Evolutionary conservation across 2,329 filamentous ascomycete species (phyloP).

Genomic region (Botrytis byssoidea): DNA sequence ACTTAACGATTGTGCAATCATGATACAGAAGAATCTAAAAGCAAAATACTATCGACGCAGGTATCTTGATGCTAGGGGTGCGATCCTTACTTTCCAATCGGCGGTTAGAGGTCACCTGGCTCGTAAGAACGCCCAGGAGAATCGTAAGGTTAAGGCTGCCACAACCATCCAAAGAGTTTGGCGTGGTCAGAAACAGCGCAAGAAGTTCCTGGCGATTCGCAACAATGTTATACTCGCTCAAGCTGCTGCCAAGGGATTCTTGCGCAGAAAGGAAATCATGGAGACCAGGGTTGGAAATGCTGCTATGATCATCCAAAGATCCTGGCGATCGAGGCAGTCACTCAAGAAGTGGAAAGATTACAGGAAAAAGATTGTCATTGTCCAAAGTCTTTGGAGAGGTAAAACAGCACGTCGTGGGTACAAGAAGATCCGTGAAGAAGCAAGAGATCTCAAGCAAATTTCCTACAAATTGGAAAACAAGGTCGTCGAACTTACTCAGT

Average conservation of each 20-base stretch:
- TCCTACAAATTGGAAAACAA: slow-evolving; percentile 99
- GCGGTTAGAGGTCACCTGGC: slow-evolving; percentile 75
- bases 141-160: slow-evolving; percentile 79
- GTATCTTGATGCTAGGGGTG: slow-evolving; percentile 81
- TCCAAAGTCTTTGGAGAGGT: slow-evolving; percentile 92
- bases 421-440: slow-evolving; percentile 90
- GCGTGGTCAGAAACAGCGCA: slow-evolving; percentile 88
- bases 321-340: slow-evolving; percentile 79
- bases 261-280: slow-evolving; percentile 87
- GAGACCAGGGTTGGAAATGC: slow-evolving; percentile 92
- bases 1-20: slow-evolving; percentile 88
- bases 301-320: slow-evolving; percentile 83
- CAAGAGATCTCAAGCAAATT: slow-evolving; percentile 97
- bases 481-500: slow-evolving; percentile 96
- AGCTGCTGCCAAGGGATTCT: slow-evolving; percentile 85
- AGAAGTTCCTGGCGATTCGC: slow-evolving; percentile 73
- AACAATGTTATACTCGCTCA: slow-evolving; percentile 85
- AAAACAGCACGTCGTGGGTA: slow-evolving; percentile 77
- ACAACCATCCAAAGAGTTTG: slow-evolving; percentile 95
- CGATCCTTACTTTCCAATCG: slow-evolving; percentile 79
- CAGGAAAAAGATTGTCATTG: slow-evolving; percentile 81
- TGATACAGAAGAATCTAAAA: slow-evolving; percentile 98
- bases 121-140: slow-evolving; percentile 73
- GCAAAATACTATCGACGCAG: slow-evolving; percentile 93
- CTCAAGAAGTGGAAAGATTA: slow-evolving; percentile 83